Evolutionary conservation across 345 rosid genomes (phyloP).

Genomic region (Hypericum perforatum): DNA sequence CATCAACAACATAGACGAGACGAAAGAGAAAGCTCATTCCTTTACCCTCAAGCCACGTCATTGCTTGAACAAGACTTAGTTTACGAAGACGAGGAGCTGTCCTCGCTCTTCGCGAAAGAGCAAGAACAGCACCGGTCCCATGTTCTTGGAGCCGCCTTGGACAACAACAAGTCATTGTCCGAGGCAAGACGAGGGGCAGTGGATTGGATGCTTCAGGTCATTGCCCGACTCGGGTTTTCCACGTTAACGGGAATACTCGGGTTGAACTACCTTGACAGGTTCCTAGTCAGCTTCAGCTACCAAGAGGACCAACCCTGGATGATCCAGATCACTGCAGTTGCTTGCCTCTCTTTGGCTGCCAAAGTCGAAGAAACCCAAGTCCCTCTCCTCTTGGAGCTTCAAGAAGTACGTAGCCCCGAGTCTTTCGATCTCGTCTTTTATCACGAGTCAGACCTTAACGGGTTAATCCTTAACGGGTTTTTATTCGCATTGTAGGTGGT

Average conservation of each 20-base stretch:
- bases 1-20: too few relatives aligned
- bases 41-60: too few relatives aligned
- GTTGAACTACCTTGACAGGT: constrained; percentile 32
- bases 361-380: constrained; percentile 35
- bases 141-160: constrained; percentile 2
- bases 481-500: too few relatives aligned
- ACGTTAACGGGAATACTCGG: constrained; percentile 26
- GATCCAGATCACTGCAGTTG: constrained; percentile 28
- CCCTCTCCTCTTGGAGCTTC: constrained; percentile 30
- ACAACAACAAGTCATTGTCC: not conserved
- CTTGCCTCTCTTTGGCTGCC: constrained; percentile 34
- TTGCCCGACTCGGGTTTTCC: constrained; percentile 17
- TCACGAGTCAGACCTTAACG: too few relatives aligned
- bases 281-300: constrained; percentile 17
- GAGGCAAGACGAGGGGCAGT: constrained; percentile 23
- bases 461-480: too few relatives aligned
- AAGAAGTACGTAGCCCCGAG: constrained; percentile 6
- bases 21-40: too few relatives aligned
- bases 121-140: not conserved
- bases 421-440: too few relatives aligned
- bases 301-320: constrained; percentile 27
- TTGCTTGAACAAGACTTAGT: constrained; percentile 50
- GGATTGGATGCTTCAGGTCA: constrained; percentile 30
- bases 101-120: constrained; percentile 57
- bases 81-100: constrained; percentile 74